Conservation (phyloP, 176 grass and related monocot genomes). For the Musa troglodytarum region DNA sequence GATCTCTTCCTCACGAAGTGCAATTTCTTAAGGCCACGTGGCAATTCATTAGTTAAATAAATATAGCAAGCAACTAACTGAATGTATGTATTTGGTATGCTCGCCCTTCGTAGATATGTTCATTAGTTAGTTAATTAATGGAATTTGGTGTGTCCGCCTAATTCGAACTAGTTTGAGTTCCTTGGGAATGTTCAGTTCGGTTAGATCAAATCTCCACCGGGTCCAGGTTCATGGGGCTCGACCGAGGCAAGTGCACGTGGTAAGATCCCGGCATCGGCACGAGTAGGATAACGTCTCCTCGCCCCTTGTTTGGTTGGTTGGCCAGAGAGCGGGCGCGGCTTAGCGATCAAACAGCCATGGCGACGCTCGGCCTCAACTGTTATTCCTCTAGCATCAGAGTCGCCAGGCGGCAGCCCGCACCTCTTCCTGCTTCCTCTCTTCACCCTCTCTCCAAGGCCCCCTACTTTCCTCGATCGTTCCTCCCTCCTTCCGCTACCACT, state of each 20-base stretch:
- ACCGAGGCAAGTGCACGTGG: neutral
- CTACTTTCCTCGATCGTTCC: constrained; percentile 5
- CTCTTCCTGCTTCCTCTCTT: neutral
- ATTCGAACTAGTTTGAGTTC: too few relatives aligned
- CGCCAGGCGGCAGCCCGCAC: neutral
- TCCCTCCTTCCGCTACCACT: constrained; percentile 14
- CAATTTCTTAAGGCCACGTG: too few relatives aligned
- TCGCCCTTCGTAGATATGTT: too few relatives aligned
- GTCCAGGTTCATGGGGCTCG: neutral
- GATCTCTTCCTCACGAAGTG: too few relatives aligned
- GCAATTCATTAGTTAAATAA: too few relatives aligned
- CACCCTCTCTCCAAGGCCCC: neutral
- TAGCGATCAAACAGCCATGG: neutral
- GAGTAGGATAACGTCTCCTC: neutral
- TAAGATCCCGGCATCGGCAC: neutral
- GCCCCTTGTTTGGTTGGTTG: neutral
- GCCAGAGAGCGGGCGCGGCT: neutral
- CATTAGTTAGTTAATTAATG: too few relatives aligned
- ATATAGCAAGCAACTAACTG: too few relatives aligned
- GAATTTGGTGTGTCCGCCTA: too few relatives aligned
- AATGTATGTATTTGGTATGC: too few relatives aligned
- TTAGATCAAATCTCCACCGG: neutral
- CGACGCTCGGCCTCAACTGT: neutral
- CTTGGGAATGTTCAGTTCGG: too few relatives aligned
- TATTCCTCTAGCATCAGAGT: neutral